These are phyloP conservation scores for Mortierella sp. DNA, from an alignment of 371 early-diverging fungal species.

Conservation along the genomic window DNA sequence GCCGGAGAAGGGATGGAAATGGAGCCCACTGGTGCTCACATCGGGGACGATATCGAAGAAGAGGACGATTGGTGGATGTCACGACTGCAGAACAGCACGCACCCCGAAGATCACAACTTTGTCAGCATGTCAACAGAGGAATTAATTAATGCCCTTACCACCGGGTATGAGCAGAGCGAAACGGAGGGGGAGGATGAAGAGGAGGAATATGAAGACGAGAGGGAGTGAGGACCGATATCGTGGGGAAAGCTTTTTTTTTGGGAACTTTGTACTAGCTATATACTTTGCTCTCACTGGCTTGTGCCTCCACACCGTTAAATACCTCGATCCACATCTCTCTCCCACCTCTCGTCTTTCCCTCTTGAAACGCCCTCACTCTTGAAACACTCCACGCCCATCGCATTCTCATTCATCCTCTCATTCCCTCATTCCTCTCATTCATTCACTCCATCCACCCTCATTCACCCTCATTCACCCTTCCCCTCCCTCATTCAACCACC, in stretches of 20 bases:
- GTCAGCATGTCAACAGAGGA: constrained; percentile 50
- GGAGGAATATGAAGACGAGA: constrained; percentile 4
- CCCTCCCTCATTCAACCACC: neutral
- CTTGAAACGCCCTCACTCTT: no score
- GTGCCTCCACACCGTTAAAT: no score
- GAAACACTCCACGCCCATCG: no score
- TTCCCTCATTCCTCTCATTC: neutral
- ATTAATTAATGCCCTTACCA: constrained; percentile 35
- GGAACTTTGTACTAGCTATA: no score
- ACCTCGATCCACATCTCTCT: no score
- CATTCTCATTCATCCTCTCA: no score
- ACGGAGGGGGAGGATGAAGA: constrained; percentile 37
- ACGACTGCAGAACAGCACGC: constrained; percentile 37
- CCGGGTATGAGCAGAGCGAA: constrained; percentile 37
- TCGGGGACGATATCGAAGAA: constrained; percentile 22
- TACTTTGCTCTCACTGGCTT: no score
- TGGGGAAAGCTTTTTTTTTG: no score
- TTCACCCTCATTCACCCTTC: no score
- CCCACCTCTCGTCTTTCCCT: no score
- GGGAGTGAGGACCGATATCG: no score
- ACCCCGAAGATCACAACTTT: constrained; percentile 43
- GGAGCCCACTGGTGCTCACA: neutral
- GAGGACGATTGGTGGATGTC: constrained; percentile 48
- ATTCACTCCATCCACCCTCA: neutral
- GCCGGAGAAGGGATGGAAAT: neutral